Conservation (phyloP, 495 filamentous ascomycete genomes). For the Trichoderma parareesei region DNA sequence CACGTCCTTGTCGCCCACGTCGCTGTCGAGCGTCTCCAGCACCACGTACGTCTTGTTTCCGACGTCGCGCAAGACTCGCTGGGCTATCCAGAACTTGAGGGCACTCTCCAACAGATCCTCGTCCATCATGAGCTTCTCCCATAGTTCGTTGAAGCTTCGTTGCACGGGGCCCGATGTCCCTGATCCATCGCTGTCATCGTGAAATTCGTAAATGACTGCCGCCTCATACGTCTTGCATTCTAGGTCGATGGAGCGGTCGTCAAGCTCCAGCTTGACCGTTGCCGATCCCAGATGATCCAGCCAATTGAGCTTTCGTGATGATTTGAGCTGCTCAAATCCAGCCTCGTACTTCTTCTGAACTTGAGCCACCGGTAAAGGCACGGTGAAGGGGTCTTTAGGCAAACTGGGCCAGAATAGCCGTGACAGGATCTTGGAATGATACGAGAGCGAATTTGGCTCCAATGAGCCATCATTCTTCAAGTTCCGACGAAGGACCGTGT, state of each 20-base stretch:
- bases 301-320: slow-evolving; percentile 80
- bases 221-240: slow-evolving; percentile 77
- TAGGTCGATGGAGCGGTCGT: slow-evolving; percentile 63
- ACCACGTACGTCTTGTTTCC: slow-evolving; percentile 34
- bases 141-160: slow-evolving; percentile 55
- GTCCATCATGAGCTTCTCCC: slow-evolving; percentile 62
- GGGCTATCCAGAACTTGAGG: slow-evolving; percentile 76
- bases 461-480: slow-evolving; percentile 18
- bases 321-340: slow-evolving; percentile 73
- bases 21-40: slow-evolving; percentile 29
- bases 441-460: slow-evolving; percentile 22
- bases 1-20: slow-evolving; percentile 24
- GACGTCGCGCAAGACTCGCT: slow-evolving; percentile 62
- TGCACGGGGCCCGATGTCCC: slow-evolving; percentile 27
- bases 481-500: slow-evolving; percentile 49
- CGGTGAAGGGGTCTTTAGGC: slow-evolving; percentile 63
- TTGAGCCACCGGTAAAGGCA: slow-evolving; percentile 55
- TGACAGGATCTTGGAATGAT: slow-evolving; percentile 79
- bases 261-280: slow-evolving; percentile 70
- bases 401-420: slow-evolving; percentile 91
- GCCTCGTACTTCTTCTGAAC: slow-evolving; percentile 62
- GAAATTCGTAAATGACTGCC: slow-evolving; percentile 81
- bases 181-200: slow-evolving; percentile 27
- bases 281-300: slow-evolving; percentile 73
- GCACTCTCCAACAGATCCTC: slow-evolving; percentile 65